Evolutionary conservation across 2,329 filamentous ascomycete genomes (phyloP).

Genomic region (Dothidotthia symphoricarpi): DNA sequence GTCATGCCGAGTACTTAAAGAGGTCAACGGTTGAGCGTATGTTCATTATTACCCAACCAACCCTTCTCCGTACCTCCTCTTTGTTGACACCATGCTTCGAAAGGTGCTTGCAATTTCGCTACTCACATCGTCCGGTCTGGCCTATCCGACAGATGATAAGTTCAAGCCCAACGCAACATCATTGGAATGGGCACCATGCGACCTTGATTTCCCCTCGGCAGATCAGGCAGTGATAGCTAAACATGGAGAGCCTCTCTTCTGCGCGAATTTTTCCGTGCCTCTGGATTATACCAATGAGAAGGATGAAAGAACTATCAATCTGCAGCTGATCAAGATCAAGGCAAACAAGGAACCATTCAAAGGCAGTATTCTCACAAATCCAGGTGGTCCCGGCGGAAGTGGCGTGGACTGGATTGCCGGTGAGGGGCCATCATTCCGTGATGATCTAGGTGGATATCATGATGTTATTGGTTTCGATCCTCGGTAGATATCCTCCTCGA

Average conservation of each 20-base stretch:
- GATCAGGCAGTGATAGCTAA: constrained; percentile 1
- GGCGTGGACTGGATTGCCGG: constrained; percentile 7
- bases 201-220: constrained; percentile 10
- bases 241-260: constrained; percentile 11
- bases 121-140: constrained; percentile 2
- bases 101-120: constrained; percentile 3
- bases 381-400: constrained; percentile 33
- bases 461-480: constrained; percentile 14
- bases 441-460: constrained; percentile 8
- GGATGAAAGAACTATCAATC: constrained; percentile 19
- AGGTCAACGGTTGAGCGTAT: neutral
- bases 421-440: constrained; percentile 3
- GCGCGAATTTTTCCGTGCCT: constrained; percentile 35
- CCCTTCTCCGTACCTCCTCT: neutral
- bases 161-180: constrained; percentile 1
- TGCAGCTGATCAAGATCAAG: constrained; percentile 28
- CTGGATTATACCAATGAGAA: constrained; percentile 35
- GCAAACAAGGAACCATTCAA: constrained; percentile 28
- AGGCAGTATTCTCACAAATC: constrained; percentile 37
- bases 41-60: neutral
- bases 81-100: constrained; percentile 4
- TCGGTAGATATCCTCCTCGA: constrained; percentile 3
- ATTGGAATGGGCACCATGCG: constrained; percentile 10
- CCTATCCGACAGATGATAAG: constrained; percentile 3
- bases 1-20: constrained; percentile 3